Percentiles rank a stretch among this genome's conserved stretches.
Conservation (phyloP, 805 yeast genomes). For the Zygosaccharomyces bisporus region DNA sequence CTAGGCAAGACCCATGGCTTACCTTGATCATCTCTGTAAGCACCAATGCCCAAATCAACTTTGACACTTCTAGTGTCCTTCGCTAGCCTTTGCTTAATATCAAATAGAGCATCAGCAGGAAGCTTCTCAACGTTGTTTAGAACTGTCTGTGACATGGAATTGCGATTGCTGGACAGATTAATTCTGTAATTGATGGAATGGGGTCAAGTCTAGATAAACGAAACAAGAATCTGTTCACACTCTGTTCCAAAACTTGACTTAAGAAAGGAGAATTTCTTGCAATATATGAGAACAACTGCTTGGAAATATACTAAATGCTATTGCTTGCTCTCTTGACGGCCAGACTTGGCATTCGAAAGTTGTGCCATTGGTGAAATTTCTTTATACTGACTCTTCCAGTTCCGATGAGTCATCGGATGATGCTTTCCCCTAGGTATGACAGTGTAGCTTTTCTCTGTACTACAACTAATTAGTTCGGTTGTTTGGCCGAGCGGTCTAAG, state of each 20-base stretch:
- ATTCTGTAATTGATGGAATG: background rate
- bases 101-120: conserved; percentile 88
- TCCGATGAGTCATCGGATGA: background rate
- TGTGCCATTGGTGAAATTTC: conserved; percentile 7
- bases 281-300: background rate
- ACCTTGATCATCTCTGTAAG: conserved; percentile 88
- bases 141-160: conserved; percentile 24
- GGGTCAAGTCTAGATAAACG: background rate
- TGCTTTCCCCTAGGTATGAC: background rate
- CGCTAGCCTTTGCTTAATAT: conserved; percentile 62
- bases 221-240: background rate
- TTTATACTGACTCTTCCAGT: background rate
- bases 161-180: background rate
- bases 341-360: conserved; percentile 4
- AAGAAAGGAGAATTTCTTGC: background rate
- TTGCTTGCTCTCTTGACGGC: background rate
- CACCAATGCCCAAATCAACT: conserved; percentile 88
- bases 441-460: background rate
- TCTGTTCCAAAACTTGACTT: background rate
- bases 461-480: conserved; percentile 17
- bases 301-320: background rate
- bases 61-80: conserved; percentile 59
- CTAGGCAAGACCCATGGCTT: conserved; percentile 86
- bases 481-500: conserved; percentile 39
- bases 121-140: conserved; percentile 51